These are phyloP conservation scores for Toxicodendron radicans DNA, from an alignment of 345 rosid genomes.

Conservation along the genomic window DNA sequence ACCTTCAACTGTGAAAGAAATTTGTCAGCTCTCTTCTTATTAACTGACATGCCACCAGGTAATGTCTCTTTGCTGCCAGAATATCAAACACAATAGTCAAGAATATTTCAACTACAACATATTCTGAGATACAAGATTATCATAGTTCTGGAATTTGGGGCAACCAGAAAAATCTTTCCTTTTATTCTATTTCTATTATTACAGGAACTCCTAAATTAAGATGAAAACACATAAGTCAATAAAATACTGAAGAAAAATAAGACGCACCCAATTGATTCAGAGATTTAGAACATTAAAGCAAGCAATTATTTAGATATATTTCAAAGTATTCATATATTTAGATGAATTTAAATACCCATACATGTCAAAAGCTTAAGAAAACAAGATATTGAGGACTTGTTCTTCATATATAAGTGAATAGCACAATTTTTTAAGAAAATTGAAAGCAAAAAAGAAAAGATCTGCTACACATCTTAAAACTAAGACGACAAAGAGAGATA, in stretches of 20 bases:
- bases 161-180: background rate
- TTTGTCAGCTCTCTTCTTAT: constrained; percentile 69
- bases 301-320: background rate
- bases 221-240: no score
- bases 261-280: no score
- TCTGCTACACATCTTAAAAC: background rate
- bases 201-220: no score
- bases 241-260: no score
- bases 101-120: background rate
- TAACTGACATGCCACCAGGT: constrained; percentile 82
- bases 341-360: no score
- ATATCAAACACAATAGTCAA: constrained; percentile 19
- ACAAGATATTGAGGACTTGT: background rate
- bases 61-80: constrained; percentile 79
- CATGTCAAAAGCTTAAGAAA: background rate
- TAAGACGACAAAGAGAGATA: background rate
- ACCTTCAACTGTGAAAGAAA: constrained; percentile 79
- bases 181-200: no score
- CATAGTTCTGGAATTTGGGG: background rate
- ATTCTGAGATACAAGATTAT: background rate
- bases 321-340: background rate
- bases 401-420: background rate
- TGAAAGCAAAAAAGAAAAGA: background rate
- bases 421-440: background rate
- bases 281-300: background rate